Conservation (phyloP, 345 rosid genomes). For the Hibiscus syriacus region DNA sequence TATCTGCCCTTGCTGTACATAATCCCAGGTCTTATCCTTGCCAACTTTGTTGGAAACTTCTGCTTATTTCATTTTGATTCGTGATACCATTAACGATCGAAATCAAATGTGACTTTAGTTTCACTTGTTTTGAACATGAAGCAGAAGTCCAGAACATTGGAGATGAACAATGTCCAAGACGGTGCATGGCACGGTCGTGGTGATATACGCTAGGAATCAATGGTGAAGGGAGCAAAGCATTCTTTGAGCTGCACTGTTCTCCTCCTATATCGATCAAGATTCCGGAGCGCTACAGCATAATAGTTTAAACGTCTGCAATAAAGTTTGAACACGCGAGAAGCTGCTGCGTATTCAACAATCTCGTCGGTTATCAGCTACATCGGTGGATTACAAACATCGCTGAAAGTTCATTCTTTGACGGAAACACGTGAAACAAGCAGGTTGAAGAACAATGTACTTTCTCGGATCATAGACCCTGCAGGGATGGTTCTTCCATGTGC, state of each 20-base stretch:
- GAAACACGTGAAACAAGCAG: too few relatives aligned
- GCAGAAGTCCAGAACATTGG: constrained; percentile 87
- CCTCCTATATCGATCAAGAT: constrained; percentile 33
- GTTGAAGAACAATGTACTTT: too few relatives aligned
- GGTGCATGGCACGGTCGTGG: constrained; percentile 96
- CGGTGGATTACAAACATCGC: too few relatives aligned
- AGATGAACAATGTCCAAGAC: constrained; percentile 92
- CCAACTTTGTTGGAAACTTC: not conserved
- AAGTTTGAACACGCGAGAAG: constrained; percentile 10
- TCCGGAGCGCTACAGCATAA: constrained; percentile 27
- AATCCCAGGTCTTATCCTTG: constrained; percentile 52
- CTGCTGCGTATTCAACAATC: too few relatives aligned
- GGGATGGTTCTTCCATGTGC: too few relatives aligned
- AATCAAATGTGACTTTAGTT: not conserved
- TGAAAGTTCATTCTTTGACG: too few relatives aligned
- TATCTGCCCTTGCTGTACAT: constrained; percentile 67
- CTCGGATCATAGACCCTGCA: too few relatives aligned
- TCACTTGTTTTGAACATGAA: constrained; percentile 4
- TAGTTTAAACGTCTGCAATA: constrained; percentile 5
- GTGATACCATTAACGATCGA: too few relatives aligned
- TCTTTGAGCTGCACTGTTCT: constrained; percentile 44
- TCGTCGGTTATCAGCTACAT: too few relatives aligned
- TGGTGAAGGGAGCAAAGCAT: constrained; percentile 43
- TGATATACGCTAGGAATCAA: constrained; percentile 70
- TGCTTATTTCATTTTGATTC: not conserved